Evolutionary conservation across 2,329 filamentous ascomycete genomes (phyloP), one percentile per base, ranked within the genome.

Genomic region (Pseudogymnoascus sp.): DNA sequence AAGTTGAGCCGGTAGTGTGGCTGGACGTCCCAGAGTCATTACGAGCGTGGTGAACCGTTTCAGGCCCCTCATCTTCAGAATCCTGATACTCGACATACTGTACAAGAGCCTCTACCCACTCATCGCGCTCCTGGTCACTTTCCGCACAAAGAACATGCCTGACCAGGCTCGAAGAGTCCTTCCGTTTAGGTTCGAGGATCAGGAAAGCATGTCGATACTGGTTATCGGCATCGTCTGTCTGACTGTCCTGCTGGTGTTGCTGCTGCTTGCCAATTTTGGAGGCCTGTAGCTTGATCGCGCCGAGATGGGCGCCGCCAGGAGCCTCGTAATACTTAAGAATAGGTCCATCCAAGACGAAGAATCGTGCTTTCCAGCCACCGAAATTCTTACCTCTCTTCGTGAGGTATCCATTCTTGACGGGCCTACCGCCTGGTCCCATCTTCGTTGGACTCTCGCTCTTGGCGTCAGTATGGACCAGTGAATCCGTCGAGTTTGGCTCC

Each of bases 341-440:
- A 4, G 88, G 83, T 8, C 86, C 87, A 68, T 90, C 84, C 3
- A 90, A 78, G 12, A 88, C 81, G 70, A 90, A 90, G 70, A 85
- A 89, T 63, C 87, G 79, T 9, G 92, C 93, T 76, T 99, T 99
- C 95, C 95, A 99, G 59, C 95, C 95, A 60, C 95, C 95, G 77
- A 99, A 99, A 71, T 97, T 97, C 80, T 99, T 99, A 59, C 95
- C 95, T 68, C 90, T 86, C 78, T 99, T 99, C 1, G 95, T 97
- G 59, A 99, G 79, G 74, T 97, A 99, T 7, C 95, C 95, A 71
- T 88, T 93, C 71, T 91, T 91, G 64, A 87, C 81, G 7, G 88
- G 86, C 59, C 87, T 85, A 3, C 86, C 85, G 69, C 88, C 85
- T 5, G 85, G 80, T 0, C 86, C 84, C 3, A 79, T 77, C 71